phyloP scores from a whole-genome alignment of 768 basidiomycete genomes.

The Plicaturopsis crispa region DNA sequence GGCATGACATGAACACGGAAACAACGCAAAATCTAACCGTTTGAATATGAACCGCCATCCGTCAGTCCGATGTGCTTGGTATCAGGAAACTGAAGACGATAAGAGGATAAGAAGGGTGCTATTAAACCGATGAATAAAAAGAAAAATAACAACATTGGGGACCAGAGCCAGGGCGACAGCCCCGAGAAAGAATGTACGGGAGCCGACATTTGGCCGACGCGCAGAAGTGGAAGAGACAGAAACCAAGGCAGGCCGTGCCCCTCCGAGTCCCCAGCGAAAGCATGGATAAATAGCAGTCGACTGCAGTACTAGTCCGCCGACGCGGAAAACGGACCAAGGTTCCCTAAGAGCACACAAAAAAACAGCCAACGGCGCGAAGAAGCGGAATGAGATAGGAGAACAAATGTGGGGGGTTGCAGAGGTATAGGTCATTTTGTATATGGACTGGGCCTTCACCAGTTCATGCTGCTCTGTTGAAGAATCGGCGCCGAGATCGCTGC shows the following conservation, averaged over 20 bases:
- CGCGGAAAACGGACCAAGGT: neutral
- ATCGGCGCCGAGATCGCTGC: constrained; percentile 68
- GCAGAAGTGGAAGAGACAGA: neutral
- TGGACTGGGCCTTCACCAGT: constrained; percentile 49
- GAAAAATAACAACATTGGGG: neutral
- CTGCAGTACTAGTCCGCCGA: neutral
- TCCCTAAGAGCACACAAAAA: constrained; percentile 2
- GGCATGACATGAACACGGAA: neutral
- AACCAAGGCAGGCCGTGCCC: neutral
- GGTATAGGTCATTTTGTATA: neutral
- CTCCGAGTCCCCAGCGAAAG: too few species aligned
- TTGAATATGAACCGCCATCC: neutral
- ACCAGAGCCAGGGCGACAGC: neutral
- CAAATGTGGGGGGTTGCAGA: neutral
- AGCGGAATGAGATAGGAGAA: constrained; percentile 1
- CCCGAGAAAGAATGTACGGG: neutral
- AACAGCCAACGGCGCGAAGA: neutral
- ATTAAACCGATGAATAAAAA: neutral
- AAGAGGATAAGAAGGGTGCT: neutral
- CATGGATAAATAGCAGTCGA: neutral
- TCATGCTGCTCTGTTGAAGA: constrained; percentile 76
- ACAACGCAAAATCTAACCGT: neutral
- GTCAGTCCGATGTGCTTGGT: neutral
- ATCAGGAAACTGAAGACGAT: neutral
- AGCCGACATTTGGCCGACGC: neutral